phyloP scores from a whole-genome alignment of 352 stramenopile genomes.

The Phytophthora pseudosyringae region DNA sequence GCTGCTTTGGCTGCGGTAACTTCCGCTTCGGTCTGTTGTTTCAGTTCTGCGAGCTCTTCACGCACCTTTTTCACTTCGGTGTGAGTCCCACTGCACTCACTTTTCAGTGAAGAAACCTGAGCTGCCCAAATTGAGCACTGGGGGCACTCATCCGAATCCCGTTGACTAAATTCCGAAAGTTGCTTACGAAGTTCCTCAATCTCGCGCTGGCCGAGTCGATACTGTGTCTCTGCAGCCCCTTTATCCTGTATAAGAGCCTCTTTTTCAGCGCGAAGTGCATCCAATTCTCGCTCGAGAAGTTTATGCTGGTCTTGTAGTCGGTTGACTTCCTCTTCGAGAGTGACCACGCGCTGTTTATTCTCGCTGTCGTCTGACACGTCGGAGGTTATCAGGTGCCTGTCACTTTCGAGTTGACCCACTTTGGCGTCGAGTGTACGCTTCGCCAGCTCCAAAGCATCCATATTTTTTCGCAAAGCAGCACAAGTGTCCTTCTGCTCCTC shows the following conservation, averaged over 20 bases:
- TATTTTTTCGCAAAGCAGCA: slow-evolving; percentile 19
- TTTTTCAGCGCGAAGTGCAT: slow-evolving; percentile 20
- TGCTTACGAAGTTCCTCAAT: slow-evolving; percentile 18
- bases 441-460: slow-evolving; percentile 24
- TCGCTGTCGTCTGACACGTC: slow-evolving; percentile 18
- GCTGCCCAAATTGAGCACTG: slow-evolving; percentile 21
- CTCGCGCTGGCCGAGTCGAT: slow-evolving; percentile 6
- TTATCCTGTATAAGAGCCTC: slow-evolving; percentile 15
- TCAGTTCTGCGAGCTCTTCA: slow-evolving; percentile 10
- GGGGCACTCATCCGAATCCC: slow-evolving; percentile 10
- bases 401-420: slow-evolving; percentile 32
- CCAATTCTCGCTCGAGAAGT: slow-evolving; percentile 30
- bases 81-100: slow-evolving; percentile 12
- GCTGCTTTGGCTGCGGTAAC: not conserved
- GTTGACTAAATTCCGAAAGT: slow-evolving; percentile 6
- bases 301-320: slow-evolving; percentile 22
- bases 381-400: slow-evolving; percentile 26
- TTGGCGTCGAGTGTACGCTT: slow-evolving; percentile 20
- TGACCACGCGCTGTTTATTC: slow-evolving; percentile 3
- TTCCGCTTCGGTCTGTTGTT: slow-evolving; percentile 9
- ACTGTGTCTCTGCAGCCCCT: slow-evolving; percentile 10
- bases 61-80: slow-evolving; percentile 20
- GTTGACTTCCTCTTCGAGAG: slow-evolving; percentile 38
- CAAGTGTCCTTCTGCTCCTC: slow-evolving; percentile 30
- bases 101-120: slow-evolving; percentile 26